A percentile compares a stretch with the other conserved stretches of the same genome.
These are phyloP conservation scores for Sphaerostilbella broomeana DNA, from an alignment of 2,329 filamentous ascomycete species.

Conservation along the genomic window DNA sequence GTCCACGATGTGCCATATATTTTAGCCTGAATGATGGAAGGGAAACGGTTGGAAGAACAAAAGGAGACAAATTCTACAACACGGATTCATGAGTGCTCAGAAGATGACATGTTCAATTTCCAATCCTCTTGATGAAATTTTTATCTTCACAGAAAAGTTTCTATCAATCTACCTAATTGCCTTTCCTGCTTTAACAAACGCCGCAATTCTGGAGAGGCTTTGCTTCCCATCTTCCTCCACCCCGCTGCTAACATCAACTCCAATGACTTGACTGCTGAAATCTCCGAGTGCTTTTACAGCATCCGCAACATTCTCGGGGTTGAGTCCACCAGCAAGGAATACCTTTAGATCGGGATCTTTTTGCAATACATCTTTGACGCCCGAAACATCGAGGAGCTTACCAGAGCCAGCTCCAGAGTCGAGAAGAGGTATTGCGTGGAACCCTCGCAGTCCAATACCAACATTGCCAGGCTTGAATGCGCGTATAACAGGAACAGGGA, in stretches of 20 bases:
- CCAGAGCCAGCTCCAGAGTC: conserved; percentile 86
- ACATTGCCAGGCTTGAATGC: conserved; percentile 72
- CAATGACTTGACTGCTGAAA: conserved; percentile 58
- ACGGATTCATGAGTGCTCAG: too few relatives aligned
- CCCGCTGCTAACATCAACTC: conserved; percentile 90
- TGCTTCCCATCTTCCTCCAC: conserved; percentile 82
- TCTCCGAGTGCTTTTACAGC: conserved; percentile 58
- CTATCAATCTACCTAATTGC: conserved; percentile 35
- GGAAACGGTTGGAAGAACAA: too few relatives aligned
- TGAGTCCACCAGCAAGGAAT: conserved; percentile 79
- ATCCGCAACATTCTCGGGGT: conserved; percentile 67
- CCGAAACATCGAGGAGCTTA: conserved; percentile 63
- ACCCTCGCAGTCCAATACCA: conserved; percentile 68
- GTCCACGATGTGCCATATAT: too few relatives aligned
- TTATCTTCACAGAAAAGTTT: neutral
- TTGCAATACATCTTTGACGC: conserved; percentile 60
- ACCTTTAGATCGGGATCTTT: conserved; percentile 65
- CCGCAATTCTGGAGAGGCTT: conserved; percentile 69
- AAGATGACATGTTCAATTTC: too few relatives aligned
- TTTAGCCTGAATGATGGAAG: too few relatives aligned
- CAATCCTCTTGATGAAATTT: too few relatives aligned
- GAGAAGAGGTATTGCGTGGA: conserved; percentile 75
- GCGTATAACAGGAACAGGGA: conserved; percentile 86
- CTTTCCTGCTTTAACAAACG: conserved; percentile 74
- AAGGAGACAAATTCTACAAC: neutral